Conservation (phyloP, 768 basidiomycete genomes). For the Gautieria morchelliformis region DNA sequence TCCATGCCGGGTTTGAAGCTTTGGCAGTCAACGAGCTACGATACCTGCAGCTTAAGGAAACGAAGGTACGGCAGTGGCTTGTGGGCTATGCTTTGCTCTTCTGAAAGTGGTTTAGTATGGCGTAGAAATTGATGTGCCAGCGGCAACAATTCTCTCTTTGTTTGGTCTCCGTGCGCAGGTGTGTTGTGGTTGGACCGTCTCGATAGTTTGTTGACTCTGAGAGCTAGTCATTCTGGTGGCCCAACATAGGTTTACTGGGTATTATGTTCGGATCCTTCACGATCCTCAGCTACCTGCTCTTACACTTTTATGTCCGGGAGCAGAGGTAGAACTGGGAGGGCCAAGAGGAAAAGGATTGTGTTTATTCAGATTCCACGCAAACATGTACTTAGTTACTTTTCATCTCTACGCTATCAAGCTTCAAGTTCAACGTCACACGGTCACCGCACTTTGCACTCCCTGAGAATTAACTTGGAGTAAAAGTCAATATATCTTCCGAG, state of each 20-base stretch:
- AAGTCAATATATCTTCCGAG: too few species aligned
- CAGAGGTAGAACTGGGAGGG: constrained; percentile 26
- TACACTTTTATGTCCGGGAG: constrained; percentile 90
- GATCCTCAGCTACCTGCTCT: constrained; percentile 59
- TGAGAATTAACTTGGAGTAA: too few species aligned
- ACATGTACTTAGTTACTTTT: neutral
- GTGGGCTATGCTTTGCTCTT: neutral
- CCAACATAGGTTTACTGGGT: constrained; percentile 76
- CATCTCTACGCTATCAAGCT: too few species aligned
- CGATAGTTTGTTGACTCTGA: constrained; percentile 8
- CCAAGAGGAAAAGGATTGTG: neutral
- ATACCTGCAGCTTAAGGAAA: constrained; percentile 87
- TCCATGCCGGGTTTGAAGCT: constrained; percentile 97
- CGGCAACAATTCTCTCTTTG: constrained; percentile 87
- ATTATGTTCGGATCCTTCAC: constrained; percentile 84
- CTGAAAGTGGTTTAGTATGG: constrained; percentile 58
- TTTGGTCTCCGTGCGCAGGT: constrained; percentile 89
- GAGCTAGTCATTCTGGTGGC: constrained; percentile 90
- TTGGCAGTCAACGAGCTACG: constrained; percentile 96
- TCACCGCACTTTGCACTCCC: too few species aligned
- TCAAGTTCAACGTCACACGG: too few species aligned
- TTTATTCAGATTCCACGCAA: neutral
- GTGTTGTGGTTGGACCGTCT: constrained; percentile 7
- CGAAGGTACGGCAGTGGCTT: constrained; percentile 48
- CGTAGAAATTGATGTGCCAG: constrained; percentile 92